Conservation (phyloP, 2,329 filamentous ascomycete species). For the Calonectria pseudoturangicola region DNA sequence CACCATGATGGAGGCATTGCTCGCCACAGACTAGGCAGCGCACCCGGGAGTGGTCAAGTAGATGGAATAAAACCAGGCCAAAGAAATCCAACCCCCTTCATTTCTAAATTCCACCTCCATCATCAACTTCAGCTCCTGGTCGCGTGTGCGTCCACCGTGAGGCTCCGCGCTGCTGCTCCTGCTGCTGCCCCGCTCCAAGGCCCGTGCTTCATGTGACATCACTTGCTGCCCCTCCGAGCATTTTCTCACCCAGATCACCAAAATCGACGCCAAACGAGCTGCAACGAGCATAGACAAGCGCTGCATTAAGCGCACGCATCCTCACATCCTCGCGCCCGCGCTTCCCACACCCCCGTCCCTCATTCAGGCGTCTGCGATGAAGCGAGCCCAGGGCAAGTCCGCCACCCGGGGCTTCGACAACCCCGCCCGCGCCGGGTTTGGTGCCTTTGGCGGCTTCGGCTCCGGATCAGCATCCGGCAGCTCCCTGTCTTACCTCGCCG, state of each 20-base stretch:
- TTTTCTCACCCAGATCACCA: constrained; percentile 48
- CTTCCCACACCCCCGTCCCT: constrained; percentile 33
- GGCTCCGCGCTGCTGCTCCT: constrained; percentile 35
- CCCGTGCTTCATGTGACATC: constrained; percentile 55
- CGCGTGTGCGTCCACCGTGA: constrained; percentile 23
- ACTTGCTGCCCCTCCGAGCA: constrained; percentile 49
- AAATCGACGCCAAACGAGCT: constrained; percentile 42
- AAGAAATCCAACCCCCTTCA: neutral
- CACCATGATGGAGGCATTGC: constrained; percentile 8
- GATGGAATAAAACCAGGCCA: constrained; percentile 7
- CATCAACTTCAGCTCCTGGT: neutral
- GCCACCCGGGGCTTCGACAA: constrained; percentile 50
- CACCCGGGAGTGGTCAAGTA: neutral
- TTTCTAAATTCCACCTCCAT: neutral
- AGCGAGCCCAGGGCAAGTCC: constrained; percentile 55
- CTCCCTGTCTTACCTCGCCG: constrained; percentile 88
- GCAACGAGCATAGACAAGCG: constrained; percentile 41
- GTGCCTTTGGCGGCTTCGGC: constrained; percentile 55
- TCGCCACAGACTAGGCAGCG: constrained; percentile 17
- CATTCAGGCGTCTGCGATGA: constrained; percentile 46
- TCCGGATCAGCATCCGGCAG: constrained; percentile 67
- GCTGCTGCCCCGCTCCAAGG: constrained; percentile 37
- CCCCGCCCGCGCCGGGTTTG: constrained; percentile 51
- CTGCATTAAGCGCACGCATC: constrained; percentile 29
- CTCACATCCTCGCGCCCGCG: constrained; percentile 27